A percentile compares a stretch with the other conserved stretches of the same genome.
phyloP scores from a whole-genome alignment of 495 filamentous ascomycete genomes.

The Opeltia flavorubescens region DNA sequence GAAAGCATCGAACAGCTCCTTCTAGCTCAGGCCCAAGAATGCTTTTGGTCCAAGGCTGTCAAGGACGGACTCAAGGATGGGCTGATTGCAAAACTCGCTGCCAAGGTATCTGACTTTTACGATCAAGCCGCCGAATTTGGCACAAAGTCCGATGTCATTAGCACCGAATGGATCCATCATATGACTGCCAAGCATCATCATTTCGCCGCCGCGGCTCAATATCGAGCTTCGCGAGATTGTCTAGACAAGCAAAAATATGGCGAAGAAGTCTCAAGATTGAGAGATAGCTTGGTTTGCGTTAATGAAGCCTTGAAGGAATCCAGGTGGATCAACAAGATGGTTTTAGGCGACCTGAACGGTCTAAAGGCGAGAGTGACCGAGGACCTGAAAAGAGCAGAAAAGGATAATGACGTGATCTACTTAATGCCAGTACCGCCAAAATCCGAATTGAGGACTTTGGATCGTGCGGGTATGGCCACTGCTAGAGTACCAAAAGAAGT shows the following conservation, averaged over 20 bases:
- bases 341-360: constrained; percentile 69
- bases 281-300: constrained; percentile 68
- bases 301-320: constrained; percentile 79
- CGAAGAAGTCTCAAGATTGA: constrained; percentile 80
- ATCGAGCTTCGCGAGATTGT: constrained; percentile 82
- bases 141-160: constrained; percentile 76
- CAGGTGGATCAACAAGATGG: constrained; percentile 70
- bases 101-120: constrained; percentile 86
- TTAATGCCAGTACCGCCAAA: constrained; percentile 73
- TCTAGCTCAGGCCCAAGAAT: constrained; percentile 88
- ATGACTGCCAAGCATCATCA: constrained; percentile 96
- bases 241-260: constrained; percentile 90
- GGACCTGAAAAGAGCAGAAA: constrained; percentile 83
- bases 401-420: constrained; percentile 94
- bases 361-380: constrained; percentile 72
- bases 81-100: constrained; percentile 80
- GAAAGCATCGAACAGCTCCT: constrained; percentile 73
- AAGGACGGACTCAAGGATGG: constrained; percentile 87
- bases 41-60: constrained; percentile 95
- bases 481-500: constrained; percentile 71
- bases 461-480: constrained; percentile 78
- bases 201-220: constrained; percentile 93
- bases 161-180: constrained; percentile 94
- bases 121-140: constrained; percentile 71
- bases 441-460: constrained; percentile 71